These are phyloP conservation scores for Globisporangium cylindrosporum DNA, from an alignment of 352 stramenopile genomes.

Conservation along the genomic window DNA sequence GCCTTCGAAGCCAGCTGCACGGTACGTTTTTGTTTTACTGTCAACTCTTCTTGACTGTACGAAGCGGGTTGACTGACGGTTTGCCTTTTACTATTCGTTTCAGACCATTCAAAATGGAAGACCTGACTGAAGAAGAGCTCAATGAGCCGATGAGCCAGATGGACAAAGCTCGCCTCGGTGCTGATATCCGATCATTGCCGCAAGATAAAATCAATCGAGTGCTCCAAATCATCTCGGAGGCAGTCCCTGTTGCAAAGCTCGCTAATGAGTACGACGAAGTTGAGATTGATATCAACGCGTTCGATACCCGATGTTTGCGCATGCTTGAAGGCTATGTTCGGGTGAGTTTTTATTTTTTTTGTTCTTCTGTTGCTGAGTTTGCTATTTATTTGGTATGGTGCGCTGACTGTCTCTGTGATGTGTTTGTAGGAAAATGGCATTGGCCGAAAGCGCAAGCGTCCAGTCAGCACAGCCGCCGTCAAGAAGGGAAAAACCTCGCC, in stretches of 20 bases:
- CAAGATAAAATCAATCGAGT: constrained; percentile 89
- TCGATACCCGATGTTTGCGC: constrained; percentile 81
- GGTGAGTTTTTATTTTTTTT: constrained; percentile 49
- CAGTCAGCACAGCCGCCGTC: constrained; percentile 22
- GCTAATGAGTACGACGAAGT: constrained; percentile 85
- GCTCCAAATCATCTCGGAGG: constrained; percentile 87
- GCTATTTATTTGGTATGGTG: constrained; percentile 11
- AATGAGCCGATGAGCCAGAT: constrained; percentile 84
- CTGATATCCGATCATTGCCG: constrained; percentile 76
- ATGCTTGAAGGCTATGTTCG: constrained; percentile 89
- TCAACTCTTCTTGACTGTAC: neutral
- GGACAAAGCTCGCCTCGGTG: constrained; percentile 78
- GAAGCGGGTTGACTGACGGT: neutral
- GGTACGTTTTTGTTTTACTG: constrained; percentile 28
- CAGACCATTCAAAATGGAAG: constrained; percentile 87
- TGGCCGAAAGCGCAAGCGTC: constrained; percentile 80
- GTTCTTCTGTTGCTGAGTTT: neutral
- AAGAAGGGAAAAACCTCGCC: constrained; percentile 49
- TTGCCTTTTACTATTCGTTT: constrained; percentile 14
- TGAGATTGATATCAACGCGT: constrained; percentile 89
- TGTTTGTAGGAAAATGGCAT: constrained; percentile 80
- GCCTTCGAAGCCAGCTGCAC: constrained; percentile 48
- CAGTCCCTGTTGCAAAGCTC: constrained; percentile 79
- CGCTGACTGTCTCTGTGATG: constrained; percentile 10
- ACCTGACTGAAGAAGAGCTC: constrained; percentile 85